These are phyloP conservation scores for Loxodes magnus DNA, from an alignment of 73 alveolate genomes.

Conservation along the genomic window DNA sequence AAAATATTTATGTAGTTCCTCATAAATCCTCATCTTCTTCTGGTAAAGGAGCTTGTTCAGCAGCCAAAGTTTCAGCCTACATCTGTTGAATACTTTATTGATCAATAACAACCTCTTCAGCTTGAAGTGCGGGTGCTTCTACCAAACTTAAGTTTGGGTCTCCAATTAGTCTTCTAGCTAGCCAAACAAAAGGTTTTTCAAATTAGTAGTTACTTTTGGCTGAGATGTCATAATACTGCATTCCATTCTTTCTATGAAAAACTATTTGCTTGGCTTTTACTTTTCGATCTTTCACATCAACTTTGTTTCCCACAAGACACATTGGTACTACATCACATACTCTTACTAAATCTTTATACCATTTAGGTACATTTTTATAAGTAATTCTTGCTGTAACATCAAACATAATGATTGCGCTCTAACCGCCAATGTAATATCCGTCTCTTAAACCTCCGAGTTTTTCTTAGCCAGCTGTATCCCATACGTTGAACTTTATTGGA, in stretches of 20 bases:
- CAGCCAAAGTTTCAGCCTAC: conserved; percentile 49
- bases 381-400: conserved; percentile 97
- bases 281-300: conserved; percentile 96
- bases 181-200: conserved; percentile 99
- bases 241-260: conserved; percentile 96
- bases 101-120: conserved; percentile 62
- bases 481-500: conserved; percentile 51
- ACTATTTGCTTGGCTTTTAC: conserved; percentile 96
- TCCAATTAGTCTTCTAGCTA: conserved; percentile 83
- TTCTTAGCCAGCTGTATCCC: conserved; percentile 93
- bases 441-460: conserved; percentile 81
- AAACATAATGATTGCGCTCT: conserved; percentile 60
- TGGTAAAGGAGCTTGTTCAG: conserved; percentile 44
- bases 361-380: conserved; percentile 92
- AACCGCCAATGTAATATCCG: conserved; percentile 49
- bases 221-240: conserved; percentile 97
- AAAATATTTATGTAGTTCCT: no score
- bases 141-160: conserved; percentile 70
- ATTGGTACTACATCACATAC: conserved; percentile 80
- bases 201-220: conserved; percentile 98
- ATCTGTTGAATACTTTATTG: conserved; percentile 40
- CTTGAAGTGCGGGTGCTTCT: conserved; percentile 70
- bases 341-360: conserved; percentile 93
- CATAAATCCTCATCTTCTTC: conserved; percentile 86
- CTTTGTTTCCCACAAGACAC: conserved; percentile 87